A percentile compares a stretch with the other conserved stretches of the same genome.
Evolutionary conservation across 169 alveolate species (phyloP).

Genomic region (Eimeria zaria): DNA sequence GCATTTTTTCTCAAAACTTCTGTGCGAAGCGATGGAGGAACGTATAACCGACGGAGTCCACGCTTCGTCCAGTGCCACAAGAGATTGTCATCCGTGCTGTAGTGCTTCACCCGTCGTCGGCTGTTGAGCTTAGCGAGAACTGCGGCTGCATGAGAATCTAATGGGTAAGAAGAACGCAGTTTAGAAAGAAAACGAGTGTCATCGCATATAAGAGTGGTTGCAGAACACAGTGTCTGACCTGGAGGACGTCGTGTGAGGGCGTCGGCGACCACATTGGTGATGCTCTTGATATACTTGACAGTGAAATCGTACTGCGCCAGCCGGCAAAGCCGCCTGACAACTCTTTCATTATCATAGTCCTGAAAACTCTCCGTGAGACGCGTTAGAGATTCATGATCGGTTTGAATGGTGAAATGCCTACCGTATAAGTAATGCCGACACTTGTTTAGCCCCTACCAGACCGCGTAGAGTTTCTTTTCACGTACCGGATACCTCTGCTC

Average conservation of each 20-base stretch:
- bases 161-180: background rate
- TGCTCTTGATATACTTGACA: background rate
- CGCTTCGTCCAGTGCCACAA: background rate
- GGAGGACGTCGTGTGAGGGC: background rate
- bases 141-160: too few relatives aligned
- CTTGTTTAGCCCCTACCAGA: too few relatives aligned
- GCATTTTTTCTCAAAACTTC: background rate
- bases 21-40: background rate
- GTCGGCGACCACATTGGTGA: background rate
- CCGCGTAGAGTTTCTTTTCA: too few relatives aligned
- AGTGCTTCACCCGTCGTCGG: too few relatives aligned
- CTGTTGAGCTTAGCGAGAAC: too few relatives aligned
- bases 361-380: background rate
- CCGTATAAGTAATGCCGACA: background rate
- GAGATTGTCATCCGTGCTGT: background rate
- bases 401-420: background rate
- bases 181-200: background rate
- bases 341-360: background rate
- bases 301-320: background rate
- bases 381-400: background rate
- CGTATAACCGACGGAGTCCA: background rate
- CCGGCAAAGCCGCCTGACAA: background rate
- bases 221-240: background rate
- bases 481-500: background rate
- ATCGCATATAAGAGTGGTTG: background rate